A percentile compares a stretch with the other conserved stretches of the same genome.
Conservation (phyloP, 805 yeast species). For the Kurtzmaniella cleridarum region DNA sequence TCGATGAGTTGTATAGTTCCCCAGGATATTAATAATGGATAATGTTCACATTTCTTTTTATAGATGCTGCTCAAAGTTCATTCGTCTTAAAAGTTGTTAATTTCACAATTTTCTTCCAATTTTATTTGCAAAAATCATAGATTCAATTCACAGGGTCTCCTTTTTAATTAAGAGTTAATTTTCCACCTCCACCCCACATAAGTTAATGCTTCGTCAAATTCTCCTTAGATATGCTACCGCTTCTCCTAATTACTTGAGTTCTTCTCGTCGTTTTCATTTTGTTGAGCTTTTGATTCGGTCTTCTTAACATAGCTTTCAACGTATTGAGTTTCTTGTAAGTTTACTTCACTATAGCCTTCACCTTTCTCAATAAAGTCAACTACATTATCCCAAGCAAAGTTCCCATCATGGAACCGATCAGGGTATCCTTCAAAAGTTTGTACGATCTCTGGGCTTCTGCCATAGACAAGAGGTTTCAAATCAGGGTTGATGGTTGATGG, state of each 20-base stretch:
- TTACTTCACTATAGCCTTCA: slow-evolving; percentile 35
- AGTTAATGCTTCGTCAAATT: too few relatives aligned
- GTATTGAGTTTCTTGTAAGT: slow-evolving; percentile 29
- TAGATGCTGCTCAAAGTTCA: too few relatives aligned
- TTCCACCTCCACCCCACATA: too few relatives aligned
- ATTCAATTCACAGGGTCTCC: too few relatives aligned
- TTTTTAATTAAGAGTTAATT: too few relatives aligned
- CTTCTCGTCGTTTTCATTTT: slow-evolving; percentile 9
- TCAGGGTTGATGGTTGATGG: slow-evolving; percentile 45
- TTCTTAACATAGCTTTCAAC: slow-evolving; percentile 34
- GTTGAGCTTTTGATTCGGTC: slow-evolving; percentile 13
- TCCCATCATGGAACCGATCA: slow-evolving; percentile 70
- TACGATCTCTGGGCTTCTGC: slow-evolving; percentile 62
- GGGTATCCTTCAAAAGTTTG: slow-evolving; percentile 66
- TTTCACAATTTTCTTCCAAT: not conserved
- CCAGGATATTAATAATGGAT: too few relatives aligned
- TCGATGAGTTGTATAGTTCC: too few relatives aligned
- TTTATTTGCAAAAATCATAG: too few relatives aligned
- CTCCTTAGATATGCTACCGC: too few relatives aligned
- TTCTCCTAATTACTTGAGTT: not conserved
- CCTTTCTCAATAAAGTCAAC: slow-evolving; percentile 77
- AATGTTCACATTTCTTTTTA: too few relatives aligned
- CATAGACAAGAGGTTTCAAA: slow-evolving; percentile 74
- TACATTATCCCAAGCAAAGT: slow-evolving; percentile 64
- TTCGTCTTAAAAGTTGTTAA: too few relatives aligned